Evolutionary conservation across 257 asterid species (phyloP), one percentile per base, ranked within the genome.

Genomic region (Vinca minor): DNA sequence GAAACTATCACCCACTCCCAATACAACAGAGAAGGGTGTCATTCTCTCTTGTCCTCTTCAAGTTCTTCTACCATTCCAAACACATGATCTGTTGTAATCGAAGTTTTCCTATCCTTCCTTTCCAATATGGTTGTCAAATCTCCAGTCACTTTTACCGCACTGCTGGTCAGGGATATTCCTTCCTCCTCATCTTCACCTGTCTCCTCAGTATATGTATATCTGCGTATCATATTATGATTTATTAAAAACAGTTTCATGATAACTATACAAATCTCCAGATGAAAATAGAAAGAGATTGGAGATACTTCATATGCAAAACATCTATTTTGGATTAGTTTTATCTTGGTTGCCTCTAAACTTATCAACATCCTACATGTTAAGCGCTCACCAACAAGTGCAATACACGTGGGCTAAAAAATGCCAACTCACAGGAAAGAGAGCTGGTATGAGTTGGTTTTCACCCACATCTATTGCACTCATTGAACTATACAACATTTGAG

Each of bases 131-230:
- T 77, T 54, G 76, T 69, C 70, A 84, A 70, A 42, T 92, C 98
- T 79, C 95, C 96, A 8, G 80, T 79, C 46, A 78, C 86, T 69
- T 78, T 69, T 29, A 78, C 87, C 55, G 88, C 88, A 8, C 73
- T 78, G 45, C 81, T 81, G 1, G 95, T 93, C 62, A 93, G 87
- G 25, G 95, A 69, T 57, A 93, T 68, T 32, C 88, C 94, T 71
- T 87, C 96, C 70, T 92, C 99, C 0, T 89, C 98, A 21, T 92
- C 97, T 25, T 87, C 96, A 32, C 86, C 95, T 4, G 85, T 81
- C 84, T 93, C 98, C 14, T 74, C 84, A 1, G 76, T 70, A 52
- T 89, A 87, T 8, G 96, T 89, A 9, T 87, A 89, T 84, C 99
- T 91, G 76, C 80, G 73, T 0, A 59, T 23, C 44, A 57, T 25